These are phyloP conservation scores for Aciculoconidium aculeatum DNA, from an alignment of 805 yeast species.

Conservation along the genomic window DNA sequence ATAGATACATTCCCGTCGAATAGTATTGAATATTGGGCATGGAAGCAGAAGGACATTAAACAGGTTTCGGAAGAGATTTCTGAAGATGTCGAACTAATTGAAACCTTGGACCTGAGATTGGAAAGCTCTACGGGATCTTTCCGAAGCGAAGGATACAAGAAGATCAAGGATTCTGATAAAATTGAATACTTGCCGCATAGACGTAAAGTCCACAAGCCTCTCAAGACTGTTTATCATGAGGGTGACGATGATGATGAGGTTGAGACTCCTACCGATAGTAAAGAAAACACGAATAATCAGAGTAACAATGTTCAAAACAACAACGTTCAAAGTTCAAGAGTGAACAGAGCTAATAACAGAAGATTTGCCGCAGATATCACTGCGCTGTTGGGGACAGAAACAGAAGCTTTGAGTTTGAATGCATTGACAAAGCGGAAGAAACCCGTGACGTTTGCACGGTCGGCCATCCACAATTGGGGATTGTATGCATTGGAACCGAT, in stretches of 20 bases:
- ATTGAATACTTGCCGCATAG: slow-evolving; percentile 79
- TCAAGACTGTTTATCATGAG: slow-evolving; percentile 66
- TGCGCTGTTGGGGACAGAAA: slow-evolving; percentile 77
- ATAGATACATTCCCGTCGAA: too few species aligned
- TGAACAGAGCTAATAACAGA: slow-evolving; percentile 80
- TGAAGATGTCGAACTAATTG: slow-evolving; percentile 23
- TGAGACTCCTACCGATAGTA: slow-evolving; percentile 14
- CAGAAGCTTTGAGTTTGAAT: slow-evolving; percentile 76
- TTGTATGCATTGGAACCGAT: slow-evolving; percentile 92
- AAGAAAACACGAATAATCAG: slow-evolving; percentile 11
- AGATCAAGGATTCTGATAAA: slow-evolving; percentile 69
- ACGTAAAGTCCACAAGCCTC: slow-evolving; percentile 59
- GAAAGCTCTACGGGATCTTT: slow-evolving; percentile 54
- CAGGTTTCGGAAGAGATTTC: slow-evolving; percentile 18
- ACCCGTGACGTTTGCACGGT: slow-evolving; percentile 93
- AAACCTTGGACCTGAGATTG: slow-evolving; percentile 23
- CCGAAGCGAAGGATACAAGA: slow-evolving; percentile 66
- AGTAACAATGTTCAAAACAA: slow-evolving; percentile 11
- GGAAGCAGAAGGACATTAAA: slow-evolving; percentile 44
- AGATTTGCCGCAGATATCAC: slow-evolving; percentile 85
- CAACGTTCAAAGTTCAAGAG: slow-evolving; percentile 66
- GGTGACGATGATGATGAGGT: slow-evolving; percentile 36
- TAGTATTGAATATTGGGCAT: slow-evolving; percentile 62
- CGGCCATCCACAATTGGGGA: slow-evolving; percentile 98
- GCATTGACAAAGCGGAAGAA: slow-evolving; percentile 86